These are phyloP conservation scores for Pouteria campechiana DNA, from an alignment of 179 eudicot genomes.

Conservation along the genomic window DNA sequence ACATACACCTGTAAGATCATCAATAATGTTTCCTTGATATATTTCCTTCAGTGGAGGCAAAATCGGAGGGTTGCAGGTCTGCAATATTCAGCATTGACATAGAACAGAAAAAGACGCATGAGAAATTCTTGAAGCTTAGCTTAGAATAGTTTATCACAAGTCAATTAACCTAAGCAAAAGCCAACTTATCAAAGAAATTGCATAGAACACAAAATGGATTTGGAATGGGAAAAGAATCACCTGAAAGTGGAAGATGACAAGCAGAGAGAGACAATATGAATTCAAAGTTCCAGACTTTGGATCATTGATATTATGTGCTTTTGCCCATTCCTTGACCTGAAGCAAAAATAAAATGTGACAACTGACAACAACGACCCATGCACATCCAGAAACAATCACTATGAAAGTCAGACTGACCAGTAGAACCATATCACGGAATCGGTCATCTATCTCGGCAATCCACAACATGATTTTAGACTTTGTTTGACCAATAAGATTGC, in stretches of 20 bases:
- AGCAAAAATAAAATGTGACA: constrained; percentile 9
- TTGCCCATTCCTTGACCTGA: constrained; percentile 99
- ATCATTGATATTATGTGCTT: constrained; percentile 62
- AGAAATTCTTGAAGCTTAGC: too few species aligned
- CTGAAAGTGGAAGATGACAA: constrained; percentile 94
- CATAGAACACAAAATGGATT: too few species aligned
- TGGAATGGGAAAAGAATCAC: constrained; percentile 27
- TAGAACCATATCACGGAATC: constrained; percentile 83
- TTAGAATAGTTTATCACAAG: too few species aligned
- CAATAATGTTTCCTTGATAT: too few species aligned
- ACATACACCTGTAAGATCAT: too few species aligned
- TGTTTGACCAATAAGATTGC: constrained; percentile 79
- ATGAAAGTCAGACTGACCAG: constrained; percentile 36
- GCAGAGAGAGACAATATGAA: constrained; percentile 73
- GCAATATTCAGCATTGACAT: too few species aligned
- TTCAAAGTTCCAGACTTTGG: constrained; percentile 71
- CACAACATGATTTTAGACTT: constrained; percentile 76
- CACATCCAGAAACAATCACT: not conserved
- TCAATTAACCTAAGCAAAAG: too few species aligned
- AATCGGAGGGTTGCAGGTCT: too few species aligned
- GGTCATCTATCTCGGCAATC: constrained; percentile 76
- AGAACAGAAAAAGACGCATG: too few species aligned
- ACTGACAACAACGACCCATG: constrained; percentile 3
- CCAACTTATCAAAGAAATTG: too few species aligned
- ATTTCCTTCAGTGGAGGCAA: too few species aligned